phyloP scores from a whole-genome alignment of 345 rosid genomes.

The Moricandia moricandioides region DNA sequence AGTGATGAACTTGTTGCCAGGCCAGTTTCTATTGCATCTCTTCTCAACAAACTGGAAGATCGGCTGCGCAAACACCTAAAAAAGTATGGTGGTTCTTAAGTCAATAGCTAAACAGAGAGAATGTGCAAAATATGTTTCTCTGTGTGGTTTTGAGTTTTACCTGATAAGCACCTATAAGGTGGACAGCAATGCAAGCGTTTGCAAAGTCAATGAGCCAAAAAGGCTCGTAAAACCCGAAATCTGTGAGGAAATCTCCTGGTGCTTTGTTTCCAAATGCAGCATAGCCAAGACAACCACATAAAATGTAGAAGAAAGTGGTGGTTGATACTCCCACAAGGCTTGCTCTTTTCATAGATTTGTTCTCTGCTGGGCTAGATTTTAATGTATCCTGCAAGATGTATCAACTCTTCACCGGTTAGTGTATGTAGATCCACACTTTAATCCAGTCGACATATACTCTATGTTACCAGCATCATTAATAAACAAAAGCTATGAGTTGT shows the following conservation, averaged over 20 bases:
- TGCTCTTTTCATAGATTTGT: slow-evolving; percentile 49
- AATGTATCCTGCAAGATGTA: not conserved
- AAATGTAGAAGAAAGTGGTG: slow-evolving; percentile 68
- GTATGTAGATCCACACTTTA: not conserved
- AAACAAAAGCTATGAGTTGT: slow-evolving; percentile 12
- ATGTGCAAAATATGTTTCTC: not conserved
- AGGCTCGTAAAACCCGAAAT: slow-evolving; percentile 85
- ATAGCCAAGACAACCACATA: slow-evolving; percentile 79
- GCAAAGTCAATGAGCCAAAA: slow-evolving; percentile 84
- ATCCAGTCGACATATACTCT: not conserved
- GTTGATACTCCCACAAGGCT: slow-evolving; percentile 47
- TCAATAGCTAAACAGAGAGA: not conserved
- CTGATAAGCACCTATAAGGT: slow-evolving; percentile 86
- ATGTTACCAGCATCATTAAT: slow-evolving; percentile 1
- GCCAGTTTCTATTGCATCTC: slow-evolving; percentile 49
- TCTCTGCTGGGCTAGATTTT: not conserved
- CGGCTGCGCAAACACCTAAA: slow-evolving; percentile 64
- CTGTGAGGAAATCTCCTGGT: slow-evolving; percentile 89
- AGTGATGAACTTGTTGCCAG: slow-evolving; percentile 57
- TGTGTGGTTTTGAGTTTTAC: slow-evolving; percentile 28
- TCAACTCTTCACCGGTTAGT: not conserved
- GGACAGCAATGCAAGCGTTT: slow-evolving; percentile 75
- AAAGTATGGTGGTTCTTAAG: not conserved
- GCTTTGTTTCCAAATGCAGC: slow-evolving; percentile 84
- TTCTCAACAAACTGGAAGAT: slow-evolving; percentile 62